phyloP scores from a whole-genome alignment of 2,329 filamentous ascomycete species.

The Penicillium italicum region DNA sequence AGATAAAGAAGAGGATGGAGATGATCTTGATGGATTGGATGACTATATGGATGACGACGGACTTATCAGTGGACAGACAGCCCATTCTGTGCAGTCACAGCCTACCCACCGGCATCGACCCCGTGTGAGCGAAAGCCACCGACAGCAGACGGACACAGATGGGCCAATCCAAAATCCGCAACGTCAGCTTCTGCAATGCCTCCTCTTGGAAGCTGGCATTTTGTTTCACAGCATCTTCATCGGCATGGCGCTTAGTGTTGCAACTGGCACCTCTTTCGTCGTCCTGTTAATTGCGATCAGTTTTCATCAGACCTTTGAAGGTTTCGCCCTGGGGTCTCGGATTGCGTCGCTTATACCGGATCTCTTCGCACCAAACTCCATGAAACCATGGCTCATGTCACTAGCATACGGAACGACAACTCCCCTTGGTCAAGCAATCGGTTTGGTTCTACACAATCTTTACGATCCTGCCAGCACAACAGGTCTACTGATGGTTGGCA shows the following conservation, averaged over 20 bases:
- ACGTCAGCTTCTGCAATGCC: constrained; percentile 69
- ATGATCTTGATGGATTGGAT: constrained; percentile 57
- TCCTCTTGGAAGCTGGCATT: constrained; percentile 77
- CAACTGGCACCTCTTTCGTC: constrained; percentile 73
- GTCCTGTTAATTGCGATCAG: constrained; percentile 76
- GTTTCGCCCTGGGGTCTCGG: constrained; percentile 76
- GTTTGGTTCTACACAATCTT: constrained; percentile 69
- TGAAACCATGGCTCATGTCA: constrained; percentile 70
- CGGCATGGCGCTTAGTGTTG: constrained; percentile 79
- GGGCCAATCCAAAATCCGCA: constrained; percentile 55
- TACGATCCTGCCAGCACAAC: constrained; percentile 75
- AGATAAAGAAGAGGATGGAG: constrained; percentile 50
- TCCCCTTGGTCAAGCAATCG: constrained; percentile 78
- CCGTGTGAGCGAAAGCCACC: constrained; percentile 12
- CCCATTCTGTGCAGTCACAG: constrained; percentile 10
- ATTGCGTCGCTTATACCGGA: constrained; percentile 70
- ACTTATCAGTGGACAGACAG: constrained; percentile 14
- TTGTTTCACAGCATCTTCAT: constrained; percentile 84
- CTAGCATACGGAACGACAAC: constrained; percentile 67
- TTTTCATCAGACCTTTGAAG: constrained; percentile 87
- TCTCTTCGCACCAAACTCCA: constrained; percentile 65
- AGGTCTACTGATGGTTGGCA: constrained; percentile 75
- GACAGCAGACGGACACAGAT: constrained; percentile 28
- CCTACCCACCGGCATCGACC: constrained; percentile 13
- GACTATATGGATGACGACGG: constrained; percentile 26